Evolutionary conservation across 495 filamentous ascomycete species (phyloP).

Genomic region (Aspergillus conjunctus): DNA sequence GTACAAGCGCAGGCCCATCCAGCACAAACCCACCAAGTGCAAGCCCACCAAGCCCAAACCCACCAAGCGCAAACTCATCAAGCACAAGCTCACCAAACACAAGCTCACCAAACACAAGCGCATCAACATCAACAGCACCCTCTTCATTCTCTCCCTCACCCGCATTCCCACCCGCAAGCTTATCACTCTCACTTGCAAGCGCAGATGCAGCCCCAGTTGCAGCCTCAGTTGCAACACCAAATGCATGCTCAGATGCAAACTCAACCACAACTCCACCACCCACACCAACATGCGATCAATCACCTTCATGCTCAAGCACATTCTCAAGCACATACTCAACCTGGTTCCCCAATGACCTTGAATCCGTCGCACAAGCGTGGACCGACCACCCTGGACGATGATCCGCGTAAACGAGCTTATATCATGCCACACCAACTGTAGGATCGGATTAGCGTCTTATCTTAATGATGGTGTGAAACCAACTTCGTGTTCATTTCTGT

Average conservation of each 20-base stretch:
- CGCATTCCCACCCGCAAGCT: slow-evolving; percentile 20
- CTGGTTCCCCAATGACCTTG: slow-evolving; percentile 22
- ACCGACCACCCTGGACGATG: slow-evolving; percentile 31
- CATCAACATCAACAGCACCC: slow-evolving; percentile 8
- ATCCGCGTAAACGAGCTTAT: slow-evolving; percentile 37
- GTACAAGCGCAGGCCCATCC: slow-evolving; percentile 13
- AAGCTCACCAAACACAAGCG: slow-evolving; percentile 17
- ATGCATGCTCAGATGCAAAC: slow-evolving; percentile 6
- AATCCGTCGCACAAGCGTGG: slow-evolving; percentile 34
- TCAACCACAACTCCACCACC: slow-evolving; percentile 19
- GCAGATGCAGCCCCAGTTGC: slow-evolving; percentile 23
- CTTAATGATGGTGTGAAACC: neutral
- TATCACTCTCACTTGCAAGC: slow-evolving; percentile 21
- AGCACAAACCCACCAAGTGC: slow-evolving; percentile 1
- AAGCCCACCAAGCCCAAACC: slow-evolving; percentile 17
- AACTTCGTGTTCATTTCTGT: neutral
- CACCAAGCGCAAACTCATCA: slow-evolving; percentile 15
- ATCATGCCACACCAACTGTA: slow-evolving; percentile 34
- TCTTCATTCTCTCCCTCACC: slow-evolving; percentile 13
- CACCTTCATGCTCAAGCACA: slow-evolving; percentile 16
- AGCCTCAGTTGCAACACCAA: slow-evolving; percentile 22
- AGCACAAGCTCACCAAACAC: slow-evolving; percentile 15
- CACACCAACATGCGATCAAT: slow-evolving; percentile 17
- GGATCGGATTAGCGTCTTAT: neutral
- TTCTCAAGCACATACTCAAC: slow-evolving; percentile 16